A percentile compares a stretch with the other conserved stretches of the same genome.
These are phyloP conservation scores for Apiospora arundinis DNA, from an alignment of 2,329 filamentous ascomycete genomes.

Conservation along the genomic window DNA sequence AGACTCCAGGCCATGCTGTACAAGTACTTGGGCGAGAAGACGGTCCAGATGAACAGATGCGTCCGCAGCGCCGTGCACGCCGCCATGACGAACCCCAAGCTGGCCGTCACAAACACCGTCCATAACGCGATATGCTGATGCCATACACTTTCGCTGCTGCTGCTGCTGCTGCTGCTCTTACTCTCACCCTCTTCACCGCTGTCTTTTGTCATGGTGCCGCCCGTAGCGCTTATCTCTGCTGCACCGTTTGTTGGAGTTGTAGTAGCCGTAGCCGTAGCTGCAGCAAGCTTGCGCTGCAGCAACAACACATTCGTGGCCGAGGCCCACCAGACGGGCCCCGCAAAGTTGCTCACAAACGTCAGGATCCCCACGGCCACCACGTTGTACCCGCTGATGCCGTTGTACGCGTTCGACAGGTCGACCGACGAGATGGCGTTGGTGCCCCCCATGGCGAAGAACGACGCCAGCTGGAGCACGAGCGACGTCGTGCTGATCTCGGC, in stretches of 20 bases:
- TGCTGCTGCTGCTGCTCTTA: too few relatives aligned
- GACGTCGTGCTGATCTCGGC: conserved; percentile 71
- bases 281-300: conserved; percentile 43
- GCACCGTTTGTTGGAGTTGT: too few relatives aligned
- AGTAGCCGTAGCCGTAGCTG: too few relatives aligned
- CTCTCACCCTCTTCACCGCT: conserved; percentile 21
- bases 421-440: conserved; percentile 96
- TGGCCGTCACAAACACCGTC: conserved; percentile 73
- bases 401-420: conserved; percentile 93
- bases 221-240: too few relatives aligned
- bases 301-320: conserved; percentile 68
- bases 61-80: conserved; percentile 84
- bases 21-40: conserved; percentile 96
- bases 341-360: conserved; percentile 91
- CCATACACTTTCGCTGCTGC: conserved; percentile 27
- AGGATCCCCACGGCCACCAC: conserved; percentile 80
- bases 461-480: conserved; percentile 78
- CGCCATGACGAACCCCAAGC: conserved; percentile 79
- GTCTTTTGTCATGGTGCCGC: background rate
- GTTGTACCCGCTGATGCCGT: conserved; percentile 84
- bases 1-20: conserved; percentile 90
- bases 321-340: conserved; percentile 87
- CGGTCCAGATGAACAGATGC: conserved; percentile 98
- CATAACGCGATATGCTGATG: conserved; percentile 64
- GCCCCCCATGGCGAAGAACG: conserved; percentile 90